A percentile compares a stretch with the other conserved stretches of the same genome.
Evolutionary conservation across 345 rosid species (phyloP).

Genomic region (Gossypium rotundifolium): DNA sequence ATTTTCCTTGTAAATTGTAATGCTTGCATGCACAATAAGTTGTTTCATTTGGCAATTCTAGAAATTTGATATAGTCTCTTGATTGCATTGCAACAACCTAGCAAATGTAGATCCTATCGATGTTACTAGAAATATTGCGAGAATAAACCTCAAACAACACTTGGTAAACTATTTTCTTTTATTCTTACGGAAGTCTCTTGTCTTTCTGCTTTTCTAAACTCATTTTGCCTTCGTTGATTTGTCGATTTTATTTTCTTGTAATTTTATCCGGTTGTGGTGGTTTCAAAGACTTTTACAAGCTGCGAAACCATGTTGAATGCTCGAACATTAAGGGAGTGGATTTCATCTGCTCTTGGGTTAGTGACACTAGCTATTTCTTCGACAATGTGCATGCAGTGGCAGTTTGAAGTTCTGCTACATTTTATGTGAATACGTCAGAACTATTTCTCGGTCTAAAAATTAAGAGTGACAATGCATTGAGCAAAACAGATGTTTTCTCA

Average conservation of each 20-base stretch:
- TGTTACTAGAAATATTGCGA: constrained; percentile 69
- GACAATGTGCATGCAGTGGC: neutral
- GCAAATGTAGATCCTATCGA: constrained; percentile 98
- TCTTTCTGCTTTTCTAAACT: neutral
- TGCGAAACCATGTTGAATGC: constrained; percentile 99
- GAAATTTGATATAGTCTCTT: constrained; percentile 11
- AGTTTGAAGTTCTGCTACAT: constrained; percentile 14
- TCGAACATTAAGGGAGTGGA: constrained; percentile 95
- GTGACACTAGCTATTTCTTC: constrained; percentile 14
- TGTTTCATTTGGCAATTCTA: neutral
- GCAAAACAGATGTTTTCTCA: too few relatives aligned
- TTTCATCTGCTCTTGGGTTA: constrained; percentile 85
- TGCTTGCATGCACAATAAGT: neutral
- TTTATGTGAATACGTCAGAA: neutral
- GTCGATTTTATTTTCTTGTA: constrained; percentile 15
- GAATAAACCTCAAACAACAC: constrained; percentile 85
- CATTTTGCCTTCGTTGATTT: neutral
- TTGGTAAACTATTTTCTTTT: constrained; percentile 39
- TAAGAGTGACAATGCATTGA: too few relatives aligned
- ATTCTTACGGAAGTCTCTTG: neutral
- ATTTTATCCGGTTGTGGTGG: constrained; percentile 68
- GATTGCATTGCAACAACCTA: constrained; percentile 48
- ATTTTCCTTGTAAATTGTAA: neutral
- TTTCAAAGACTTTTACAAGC: constrained; percentile 97
- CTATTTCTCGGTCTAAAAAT: too few relatives aligned